These are phyloP conservation scores for Hemileccinum rubropunctum DNA, from an alignment of 768 basidiomycete genomes.

Conservation along the genomic window DNA sequence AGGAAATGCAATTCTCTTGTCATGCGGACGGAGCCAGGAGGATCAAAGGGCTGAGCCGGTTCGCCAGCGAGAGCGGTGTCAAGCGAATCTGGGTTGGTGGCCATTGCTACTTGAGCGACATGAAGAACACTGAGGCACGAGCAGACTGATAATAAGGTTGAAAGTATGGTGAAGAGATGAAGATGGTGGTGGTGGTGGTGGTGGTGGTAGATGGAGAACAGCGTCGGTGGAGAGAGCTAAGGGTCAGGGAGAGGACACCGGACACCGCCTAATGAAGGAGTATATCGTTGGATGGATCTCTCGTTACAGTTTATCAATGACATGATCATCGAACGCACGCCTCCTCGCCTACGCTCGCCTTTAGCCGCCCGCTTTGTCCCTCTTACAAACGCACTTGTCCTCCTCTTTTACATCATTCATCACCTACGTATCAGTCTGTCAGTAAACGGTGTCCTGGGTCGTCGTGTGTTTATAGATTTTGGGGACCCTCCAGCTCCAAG, in stretches of 20 bases:
- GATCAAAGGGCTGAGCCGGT: slow-evolving; percentile 35
- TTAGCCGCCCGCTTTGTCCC: slow-evolving; percentile 14
- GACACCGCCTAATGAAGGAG: slow-evolving; percentile 28
- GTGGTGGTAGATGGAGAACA: slow-evolving; percentile 23
- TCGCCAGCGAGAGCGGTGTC: slow-evolving; percentile 35
- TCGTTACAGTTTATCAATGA: slow-evolving; percentile 6
- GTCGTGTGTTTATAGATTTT: slow-evolving; percentile 23
- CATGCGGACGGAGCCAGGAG: slow-evolving; percentile 47
- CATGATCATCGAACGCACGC: slow-evolving; percentile 9
- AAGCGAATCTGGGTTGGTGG: slow-evolving; percentile 23
- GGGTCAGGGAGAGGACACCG: slow-evolving; percentile 19
- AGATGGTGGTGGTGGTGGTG: background rate
- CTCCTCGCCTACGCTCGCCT: slow-evolving; percentile 8
- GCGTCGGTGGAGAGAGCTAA: slow-evolving; percentile 14
- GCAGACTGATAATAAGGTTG: slow-evolving; percentile 10
- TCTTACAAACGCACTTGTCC: slow-evolving; percentile 43
- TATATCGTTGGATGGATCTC: slow-evolving; percentile 13
- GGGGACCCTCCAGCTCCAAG: slow-evolving; percentile 20
- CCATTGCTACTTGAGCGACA: slow-evolving; percentile 28
- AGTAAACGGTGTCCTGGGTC: slow-evolving; percentile 28
- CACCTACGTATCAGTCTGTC: slow-evolving; percentile 36
- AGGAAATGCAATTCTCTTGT: slow-evolving; percentile 43
- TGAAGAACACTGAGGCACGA: slow-evolving; percentile 17
- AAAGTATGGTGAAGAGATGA: slow-evolving; percentile 24
- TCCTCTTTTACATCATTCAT: slow-evolving; percentile 50